Percentiles rank a stretch among this genome's conserved stretches.
These are phyloP conservation scores for Viridothelium virens DNA, from an alignment of 495 filamentous ascomycete genomes.

Conservation along the genomic window DNA sequence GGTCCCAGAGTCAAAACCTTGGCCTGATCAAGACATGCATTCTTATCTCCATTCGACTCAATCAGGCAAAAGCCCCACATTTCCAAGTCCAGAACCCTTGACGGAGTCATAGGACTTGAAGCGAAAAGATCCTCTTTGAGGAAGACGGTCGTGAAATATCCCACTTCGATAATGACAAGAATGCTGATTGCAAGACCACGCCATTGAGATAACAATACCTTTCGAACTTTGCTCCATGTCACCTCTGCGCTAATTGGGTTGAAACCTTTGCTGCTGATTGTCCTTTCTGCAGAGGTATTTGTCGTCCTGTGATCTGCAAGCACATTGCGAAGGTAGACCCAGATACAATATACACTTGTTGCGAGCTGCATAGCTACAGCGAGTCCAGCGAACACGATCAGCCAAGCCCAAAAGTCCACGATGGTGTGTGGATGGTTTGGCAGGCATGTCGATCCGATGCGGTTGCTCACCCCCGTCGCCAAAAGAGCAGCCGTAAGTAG, in stretches of 20 bases:
- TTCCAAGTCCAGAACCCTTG: slow-evolving; percentile 16
- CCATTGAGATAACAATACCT: slow-evolving; percentile 34
- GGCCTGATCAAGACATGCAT: slow-evolving; percentile 27
- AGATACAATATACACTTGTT: slow-evolving; percentile 33
- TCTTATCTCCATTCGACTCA: slow-evolving; percentile 28
- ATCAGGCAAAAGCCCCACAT: slow-evolving; percentile 31
- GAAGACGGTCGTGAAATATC: slow-evolving; percentile 32
- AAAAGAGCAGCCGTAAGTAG: slow-evolving; percentile 27
- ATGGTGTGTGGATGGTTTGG: slow-evolving; percentile 29
- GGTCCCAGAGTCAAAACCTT: slow-evolving; percentile 22
- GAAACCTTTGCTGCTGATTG: neutral
- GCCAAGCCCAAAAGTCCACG: slow-evolving; percentile 32
- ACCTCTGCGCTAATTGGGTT: slow-evolving; percentile 13
- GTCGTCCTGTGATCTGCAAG: slow-evolving; percentile 3
- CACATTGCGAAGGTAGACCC: slow-evolving; percentile 25
- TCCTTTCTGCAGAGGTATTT: neutral
- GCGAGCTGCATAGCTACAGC: slow-evolving; percentile 27
- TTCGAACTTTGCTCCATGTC: slow-evolving; percentile 26
- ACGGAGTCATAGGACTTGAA: slow-evolving; percentile 16
- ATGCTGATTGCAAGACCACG: slow-evolving; percentile 29
- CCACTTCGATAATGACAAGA: slow-evolving; percentile 25
- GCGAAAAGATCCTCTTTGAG: slow-evolving; percentile 26
- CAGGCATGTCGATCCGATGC: slow-evolving; percentile 32
- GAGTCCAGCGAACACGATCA: slow-evolving; percentile 29
- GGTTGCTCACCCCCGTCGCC: slow-evolving; percentile 32